Base-by-base conservation (phyloP, 345 rosid species). In the Salix arbutifolia region DNA sequence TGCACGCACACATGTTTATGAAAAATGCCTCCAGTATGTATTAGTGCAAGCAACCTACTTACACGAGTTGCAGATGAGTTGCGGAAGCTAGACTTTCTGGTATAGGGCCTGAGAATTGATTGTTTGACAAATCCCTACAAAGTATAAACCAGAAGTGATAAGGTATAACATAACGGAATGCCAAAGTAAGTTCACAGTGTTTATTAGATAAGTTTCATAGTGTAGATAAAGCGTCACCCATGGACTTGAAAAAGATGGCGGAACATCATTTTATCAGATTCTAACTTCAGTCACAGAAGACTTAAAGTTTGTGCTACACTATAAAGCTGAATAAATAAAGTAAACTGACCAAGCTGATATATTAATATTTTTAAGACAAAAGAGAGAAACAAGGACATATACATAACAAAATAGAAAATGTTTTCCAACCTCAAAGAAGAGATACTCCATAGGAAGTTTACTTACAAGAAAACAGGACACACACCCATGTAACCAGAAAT, bases 81-180 rank as follows among this genome's bases (percentile, higher is more conserved):
- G 98, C 87, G 30, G 86, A 80, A 60, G 89, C 77, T 71, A 96
- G 85, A 84, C 95, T 92, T 79, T 89, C 92, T 26, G 98, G 97
- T 87, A 96, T 92, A 67, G 89, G 82, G 52, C 99, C 99, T 1
- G 92, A 74, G 78, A 93, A 83, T 81, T 88, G 90, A 85, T 96
- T 96, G 74, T 89, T 79, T 53, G 98, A 92, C 77, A 96, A 89
- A 83, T 96, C 99, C 84, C 99, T 93, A 81, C 77, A 75, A 83
- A 56, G 62, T 28, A 74, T 13, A 71, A 68, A 72, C 30, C 19
- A 10, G 67, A 76, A 37, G 50, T 44, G 37, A 10, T 50, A 33
- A 35, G 50, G 16, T 38, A 67, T 26, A 68, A 42, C 44, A 46
- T 28, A 25, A 9, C 37, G 26, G 25, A n/a, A 11, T 23, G 38